phyloP scores from a whole-genome alignment of 805 yeast genomes.

The Candida morakotiae region DNA sequence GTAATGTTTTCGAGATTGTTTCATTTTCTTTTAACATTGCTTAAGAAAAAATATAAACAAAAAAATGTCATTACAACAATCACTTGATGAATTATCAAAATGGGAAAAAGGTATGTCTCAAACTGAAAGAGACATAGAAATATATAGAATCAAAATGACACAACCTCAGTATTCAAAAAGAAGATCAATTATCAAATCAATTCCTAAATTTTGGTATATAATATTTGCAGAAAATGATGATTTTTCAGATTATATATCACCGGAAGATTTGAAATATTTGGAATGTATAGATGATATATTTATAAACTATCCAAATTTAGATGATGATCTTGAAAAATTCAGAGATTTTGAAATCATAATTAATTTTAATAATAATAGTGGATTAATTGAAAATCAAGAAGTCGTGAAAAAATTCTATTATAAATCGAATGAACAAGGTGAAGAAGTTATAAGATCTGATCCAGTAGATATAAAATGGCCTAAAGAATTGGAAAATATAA shows the following conservation, averaged over 20 bases:
- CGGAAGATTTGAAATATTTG: constrained; percentile 72
- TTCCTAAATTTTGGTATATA: constrained; percentile 84
- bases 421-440: constrained; percentile 43
- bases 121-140: constrained; percentile 59
- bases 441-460: constrained; percentile 51
- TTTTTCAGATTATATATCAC: constrained; percentile 72
- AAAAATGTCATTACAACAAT: constrained; percentile 12
- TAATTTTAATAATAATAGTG: constrained; percentile 42
- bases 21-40: constrained; percentile 28
- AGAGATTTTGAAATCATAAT: constrained; percentile 61
- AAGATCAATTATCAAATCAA: constrained; percentile 43
- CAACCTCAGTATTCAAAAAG: constrained; percentile 57
- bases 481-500: constrained; percentile 46
- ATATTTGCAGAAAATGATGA: constrained; percentile 82
- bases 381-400: constrained; percentile 49
- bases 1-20: constrained; percentile 30
- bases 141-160: constrained; percentile 48
- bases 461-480: constrained; percentile 70
- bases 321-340: constrained; percentile 18
- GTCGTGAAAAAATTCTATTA: constrained; percentile 58
- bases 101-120: constrained; percentile 56
- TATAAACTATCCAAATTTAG: constrained; percentile 42
- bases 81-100: constrained; percentile 45
- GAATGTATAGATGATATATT: constrained; percentile 63
- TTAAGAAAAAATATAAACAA: not conserved